These are phyloP conservation scores for Fusarium brachygibbosum DNA, from an alignment of 2,329 filamentous ascomycete species.

Conservation along the genomic window DNA sequence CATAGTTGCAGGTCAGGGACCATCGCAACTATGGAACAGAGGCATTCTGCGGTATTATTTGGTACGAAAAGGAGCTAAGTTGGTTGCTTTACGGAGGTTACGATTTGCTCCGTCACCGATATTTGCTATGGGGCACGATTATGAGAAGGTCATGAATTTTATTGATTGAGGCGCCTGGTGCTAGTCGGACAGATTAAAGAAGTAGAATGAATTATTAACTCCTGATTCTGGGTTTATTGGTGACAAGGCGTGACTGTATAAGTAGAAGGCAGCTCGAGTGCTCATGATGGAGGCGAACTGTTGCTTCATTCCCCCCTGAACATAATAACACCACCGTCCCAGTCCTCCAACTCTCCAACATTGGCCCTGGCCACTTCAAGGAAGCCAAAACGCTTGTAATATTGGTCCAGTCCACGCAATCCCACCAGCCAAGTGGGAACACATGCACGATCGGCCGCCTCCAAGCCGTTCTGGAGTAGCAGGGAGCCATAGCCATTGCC, in stretches of 20 bases:
- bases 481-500: slow-evolving; percentile 51
- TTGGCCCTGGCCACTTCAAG: slow-evolving; percentile 54
- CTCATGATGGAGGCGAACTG: neutral
- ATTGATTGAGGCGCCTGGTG: slow-evolving; percentile 12
- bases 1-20: slow-evolving; percentile 13
- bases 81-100: slow-evolving; percentile 11
- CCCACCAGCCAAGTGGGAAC: slow-evolving; percentile 53
- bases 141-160: slow-evolving; percentile 24
- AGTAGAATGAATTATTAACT: slow-evolving; percentile 6
- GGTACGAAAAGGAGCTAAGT: slow-evolving; percentile 13
- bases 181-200: slow-evolving; percentile 9
- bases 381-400: slow-evolving; percentile 54
- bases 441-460: slow-evolving; percentile 48
- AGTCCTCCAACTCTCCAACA: slow-evolving; percentile 53
- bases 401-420: slow-evolving; percentile 50
- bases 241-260: neutral
- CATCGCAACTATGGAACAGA: slow-evolving; percentile 7
- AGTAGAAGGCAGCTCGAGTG: neutral
- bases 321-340: slow-evolving; percentile 57
- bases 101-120: slow-evolving; percentile 14
- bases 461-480: slow-evolving; percentile 52
- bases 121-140: slow-evolving; percentile 23
- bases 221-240: neutral
- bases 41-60: slow-evolving; percentile 8
- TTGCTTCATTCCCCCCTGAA: slow-evolving; percentile 51